Conservation (phyloP, 2,329 filamentous ascomycete species). For the Didymella exigua region DNA sequence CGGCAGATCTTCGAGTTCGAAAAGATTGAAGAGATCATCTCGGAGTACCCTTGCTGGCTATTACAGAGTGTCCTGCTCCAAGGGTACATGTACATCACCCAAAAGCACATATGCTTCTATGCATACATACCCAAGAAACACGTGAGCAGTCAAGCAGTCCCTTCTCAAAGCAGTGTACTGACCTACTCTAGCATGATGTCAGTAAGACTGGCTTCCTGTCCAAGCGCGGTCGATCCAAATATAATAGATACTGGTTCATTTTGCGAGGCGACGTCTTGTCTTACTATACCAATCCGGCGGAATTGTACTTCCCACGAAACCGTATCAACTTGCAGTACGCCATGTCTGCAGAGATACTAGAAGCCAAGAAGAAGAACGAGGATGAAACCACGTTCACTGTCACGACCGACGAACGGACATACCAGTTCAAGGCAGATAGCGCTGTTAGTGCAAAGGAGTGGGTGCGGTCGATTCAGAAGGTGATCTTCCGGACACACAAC, state of each 20-base stretch:
- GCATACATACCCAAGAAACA: constrained; percentile 95
- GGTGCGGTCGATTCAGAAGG: constrained; percentile 91
- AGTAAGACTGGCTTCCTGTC: constrained; percentile 86
- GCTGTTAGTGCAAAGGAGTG: constrained; percentile 89
- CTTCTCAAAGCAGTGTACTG: constrained; percentile 18
- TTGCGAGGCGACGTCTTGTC: constrained; percentile 90
- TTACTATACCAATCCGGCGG: constrained; percentile 82
- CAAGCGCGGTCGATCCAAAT: constrained; percentile 89
- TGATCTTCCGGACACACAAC: constrained; percentile 94
- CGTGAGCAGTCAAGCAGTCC: constrained; percentile 56
- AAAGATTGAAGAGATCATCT: constrained; percentile 79
- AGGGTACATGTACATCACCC: constrained; percentile 94
- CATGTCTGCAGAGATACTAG: constrained; percentile 79
- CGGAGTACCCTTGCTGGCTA: constrained; percentile 93
- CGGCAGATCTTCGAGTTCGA: constrained; percentile 74
- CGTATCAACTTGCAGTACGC: constrained; percentile 92
- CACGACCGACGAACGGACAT: constrained; percentile 80
- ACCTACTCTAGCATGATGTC: constrained; percentile 51
- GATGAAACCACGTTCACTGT: constrained; percentile 80
- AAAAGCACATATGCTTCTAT: constrained; percentile 94
- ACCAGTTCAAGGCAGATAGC: constrained; percentile 89
- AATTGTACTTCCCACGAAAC: constrained; percentile 88
- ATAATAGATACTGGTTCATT: constrained; percentile 90
- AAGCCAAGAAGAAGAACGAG: constrained; percentile 70
- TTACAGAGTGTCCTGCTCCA: constrained; percentile 90